These are phyloP conservation scores for Populus deltoides DNA, from an alignment of 345 rosid species.

Conservation along the genomic window DNA sequence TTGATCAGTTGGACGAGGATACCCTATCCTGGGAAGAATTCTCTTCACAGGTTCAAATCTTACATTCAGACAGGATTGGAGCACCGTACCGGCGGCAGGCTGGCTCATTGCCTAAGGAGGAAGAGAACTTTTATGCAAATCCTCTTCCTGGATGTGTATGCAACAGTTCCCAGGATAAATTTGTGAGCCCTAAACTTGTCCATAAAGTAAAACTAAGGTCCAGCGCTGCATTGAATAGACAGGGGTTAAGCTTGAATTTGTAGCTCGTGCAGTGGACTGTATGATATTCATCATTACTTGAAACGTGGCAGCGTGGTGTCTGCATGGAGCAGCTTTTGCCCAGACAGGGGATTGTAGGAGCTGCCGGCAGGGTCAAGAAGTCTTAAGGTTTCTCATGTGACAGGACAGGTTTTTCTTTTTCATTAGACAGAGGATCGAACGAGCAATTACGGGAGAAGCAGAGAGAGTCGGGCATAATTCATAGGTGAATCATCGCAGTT, in stretches of 20 bases:
- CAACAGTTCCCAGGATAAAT: conserved; percentile 35
- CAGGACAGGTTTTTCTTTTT: conserved; percentile 7
- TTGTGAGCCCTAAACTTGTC: conserved; percentile 22
- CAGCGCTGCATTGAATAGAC: conserved; percentile 34
- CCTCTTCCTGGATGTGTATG: conserved; percentile 91
- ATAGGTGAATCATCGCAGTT: conserved; percentile 27
- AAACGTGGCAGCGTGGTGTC: conserved; percentile 7
- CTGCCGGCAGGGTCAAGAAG: conserved; percentile 15
- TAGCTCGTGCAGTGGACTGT: conserved; percentile 8
- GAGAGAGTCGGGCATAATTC: conserved; percentile 15
- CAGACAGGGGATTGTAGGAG: conserved; percentile 3
- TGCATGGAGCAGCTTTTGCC: conserved; percentile 8
- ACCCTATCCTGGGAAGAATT: conserved; percentile 66
- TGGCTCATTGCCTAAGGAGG: conserved; percentile 68
- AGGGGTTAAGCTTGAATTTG: conserved; percentile 1
- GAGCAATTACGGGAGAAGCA: conserved; percentile 16
- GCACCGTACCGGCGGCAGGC: conserved; percentile 60
- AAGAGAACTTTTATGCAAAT: conserved; percentile 89
- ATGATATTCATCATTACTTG: neutral
- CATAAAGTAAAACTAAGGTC: conserved; percentile 26
- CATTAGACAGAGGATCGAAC: conserved; percentile 5
- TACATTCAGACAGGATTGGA: conserved; percentile 68
- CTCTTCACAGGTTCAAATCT: conserved; percentile 56
- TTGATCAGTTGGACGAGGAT: conserved; percentile 70
- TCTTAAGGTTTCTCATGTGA: neutral